Conservation (phyloP, 352 stramenopile species). For the Globisporangium solare region DNA sequence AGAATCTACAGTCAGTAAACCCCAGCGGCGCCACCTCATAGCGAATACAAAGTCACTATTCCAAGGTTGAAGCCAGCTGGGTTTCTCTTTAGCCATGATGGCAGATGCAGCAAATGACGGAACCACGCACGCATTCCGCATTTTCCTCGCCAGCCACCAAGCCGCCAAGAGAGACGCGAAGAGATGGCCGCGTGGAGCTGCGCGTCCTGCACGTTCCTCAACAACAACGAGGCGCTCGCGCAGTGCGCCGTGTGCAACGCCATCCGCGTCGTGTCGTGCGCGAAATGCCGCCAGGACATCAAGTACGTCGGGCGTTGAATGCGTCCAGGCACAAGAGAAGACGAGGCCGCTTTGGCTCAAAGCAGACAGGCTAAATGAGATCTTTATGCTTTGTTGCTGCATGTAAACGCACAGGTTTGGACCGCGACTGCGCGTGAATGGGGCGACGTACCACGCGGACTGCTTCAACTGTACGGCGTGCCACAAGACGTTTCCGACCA, state of each 20-base stretch:
- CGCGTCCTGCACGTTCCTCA: constrained; percentile 36
- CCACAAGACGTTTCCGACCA: constrained; percentile 19
- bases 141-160: neutral
- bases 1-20: neutral
- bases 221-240: constrained; percentile 26
- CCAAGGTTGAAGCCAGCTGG: too few relatives aligned
- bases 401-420: constrained; percentile 13
- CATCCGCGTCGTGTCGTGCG: constrained; percentile 35
- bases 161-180: neutral
- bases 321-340: too few relatives aligned
- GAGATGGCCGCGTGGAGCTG: constrained; percentile 12
- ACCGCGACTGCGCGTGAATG: constrained; percentile 35
- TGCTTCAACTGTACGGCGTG: constrained; percentile 50
- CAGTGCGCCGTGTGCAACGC: constrained; percentile 39
- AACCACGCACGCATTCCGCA: neutral
- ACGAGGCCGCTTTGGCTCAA: too few relatives aligned
- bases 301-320: constrained; percentile 14
- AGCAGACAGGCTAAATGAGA: neutral
- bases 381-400: constrained; percentile 1
- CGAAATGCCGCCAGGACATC: constrained; percentile 15
- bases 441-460: constrained; percentile 35
- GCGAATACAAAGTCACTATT: too few relatives aligned
- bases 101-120: neutral
- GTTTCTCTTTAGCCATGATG: neutral
- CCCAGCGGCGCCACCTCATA: too few relatives aligned